phyloP scores from a whole-genome alignment of 805 yeast genomes.

The Barnettozyma botsteinii region DNA sequence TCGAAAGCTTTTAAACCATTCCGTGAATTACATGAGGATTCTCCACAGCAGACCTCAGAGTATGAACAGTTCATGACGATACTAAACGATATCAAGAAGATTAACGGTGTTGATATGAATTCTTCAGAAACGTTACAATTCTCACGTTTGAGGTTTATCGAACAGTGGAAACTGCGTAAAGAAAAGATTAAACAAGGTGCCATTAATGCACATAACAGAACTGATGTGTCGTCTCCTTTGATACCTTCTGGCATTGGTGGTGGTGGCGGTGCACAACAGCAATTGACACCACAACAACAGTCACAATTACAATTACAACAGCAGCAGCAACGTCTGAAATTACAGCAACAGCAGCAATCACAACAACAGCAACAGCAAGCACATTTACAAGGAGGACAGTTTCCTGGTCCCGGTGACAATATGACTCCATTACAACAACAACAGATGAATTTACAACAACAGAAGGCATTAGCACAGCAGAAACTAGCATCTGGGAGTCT shows the following conservation, averaged over 20 bases:
- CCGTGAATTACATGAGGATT: slow-evolving; percentile 58
- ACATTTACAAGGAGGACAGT: slow-evolving; percentile 20
- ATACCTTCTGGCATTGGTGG: slow-evolving; percentile 6
- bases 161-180: slow-evolving; percentile 70
- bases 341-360: slow-evolving; percentile 21
- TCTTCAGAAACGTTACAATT: slow-evolving; percentile 50
- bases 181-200: slow-evolving; percentile 45
- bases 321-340: slow-evolving; percentile 21
- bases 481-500: slow-evolving; percentile 14
- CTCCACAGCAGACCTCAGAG: slow-evolving; percentile 72
- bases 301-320: slow-evolving; percentile 27
- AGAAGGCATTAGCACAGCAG: slow-evolving; percentile 24
- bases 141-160: slow-evolving; percentile 81
- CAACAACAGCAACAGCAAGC: slow-evolving; percentile 26
- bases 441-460: slow-evolving; percentile 20
- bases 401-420: slow-evolving; percentile 11
- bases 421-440: slow-evolving; percentile 13
- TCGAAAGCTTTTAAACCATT: slow-evolving; percentile 38
- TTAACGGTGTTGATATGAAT: slow-evolving; percentile 22
- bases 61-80: slow-evolving; percentile 87
- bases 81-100: slow-evolving; percentile 39
- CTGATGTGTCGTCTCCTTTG: slow-evolving; percentile 4
- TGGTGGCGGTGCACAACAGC: slow-evolving; percentile 16
- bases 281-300: slow-evolving; percentile 24
- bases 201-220: slow-evolving; percentile 18